These are phyloP conservation scores for Gossypioides kirkii DNA, from an alignment of 345 rosid species.

Conservation along the genomic window DNA sequence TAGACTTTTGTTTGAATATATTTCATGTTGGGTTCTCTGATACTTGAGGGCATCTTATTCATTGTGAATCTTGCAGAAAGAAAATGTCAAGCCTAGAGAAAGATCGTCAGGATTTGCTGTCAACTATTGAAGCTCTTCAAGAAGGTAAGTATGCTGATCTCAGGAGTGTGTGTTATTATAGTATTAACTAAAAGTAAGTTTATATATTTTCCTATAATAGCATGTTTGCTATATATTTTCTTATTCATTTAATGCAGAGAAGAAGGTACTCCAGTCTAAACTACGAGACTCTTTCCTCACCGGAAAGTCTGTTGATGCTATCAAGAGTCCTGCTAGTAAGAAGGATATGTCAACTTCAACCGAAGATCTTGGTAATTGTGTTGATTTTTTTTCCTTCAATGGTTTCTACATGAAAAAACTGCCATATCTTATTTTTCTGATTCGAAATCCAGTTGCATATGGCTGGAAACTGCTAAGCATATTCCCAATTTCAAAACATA, in stretches of 20 bases:
- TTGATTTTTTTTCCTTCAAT: neutral
- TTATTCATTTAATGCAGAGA: constrained; percentile 51
- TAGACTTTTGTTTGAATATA: constrained; percentile 5
- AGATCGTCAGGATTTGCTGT: constrained; percentile 84
- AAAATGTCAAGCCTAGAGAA: constrained; percentile 73
- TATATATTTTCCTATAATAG: neutral
- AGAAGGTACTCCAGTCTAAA: constrained; percentile 84
- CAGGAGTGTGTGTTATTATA: neutral
- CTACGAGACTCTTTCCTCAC: constrained; percentile 62
- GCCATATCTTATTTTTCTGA: neutral
- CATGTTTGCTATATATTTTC: constrained; percentile 10
- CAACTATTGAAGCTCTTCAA: constrained; percentile 81
- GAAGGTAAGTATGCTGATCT: constrained; percentile 53
- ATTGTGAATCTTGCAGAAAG: constrained; percentile 51
- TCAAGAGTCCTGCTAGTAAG: constrained; percentile 33
- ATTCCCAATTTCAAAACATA: neutral
- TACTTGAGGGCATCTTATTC: constrained; percentile 5
- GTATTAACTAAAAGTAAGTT: neutral
- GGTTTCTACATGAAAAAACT: neutral
- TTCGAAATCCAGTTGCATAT: constrained; percentile 1
- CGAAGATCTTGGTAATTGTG: constrained; percentile 69
- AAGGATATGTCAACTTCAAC: constrained; percentile 79
- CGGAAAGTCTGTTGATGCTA: constrained; percentile 43
- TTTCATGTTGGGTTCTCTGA: neutral
- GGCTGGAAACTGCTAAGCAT: neutral